Conservation (phyloP, 192 early-diverging fungal genomes). For the Rhizophagus clarus region DNA sequence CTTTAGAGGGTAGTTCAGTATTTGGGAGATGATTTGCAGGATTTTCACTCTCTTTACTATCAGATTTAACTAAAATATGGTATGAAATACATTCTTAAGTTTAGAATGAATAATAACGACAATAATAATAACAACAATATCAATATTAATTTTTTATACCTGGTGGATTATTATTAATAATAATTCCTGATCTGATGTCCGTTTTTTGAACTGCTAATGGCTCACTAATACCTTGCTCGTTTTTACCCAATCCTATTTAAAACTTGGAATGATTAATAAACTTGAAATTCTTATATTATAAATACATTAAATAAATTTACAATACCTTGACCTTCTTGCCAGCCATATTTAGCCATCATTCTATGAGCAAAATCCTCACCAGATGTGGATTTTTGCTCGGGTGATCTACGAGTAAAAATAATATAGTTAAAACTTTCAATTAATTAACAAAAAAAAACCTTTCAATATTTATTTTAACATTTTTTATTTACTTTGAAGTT, state of each 20-base stretch:
- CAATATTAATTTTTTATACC: background rate
- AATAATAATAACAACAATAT: too few species aligned
- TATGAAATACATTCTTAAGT: background rate
- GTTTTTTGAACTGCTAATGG: constrained; percentile 40
- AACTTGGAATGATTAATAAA: background rate
- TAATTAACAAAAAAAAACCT: background rate
- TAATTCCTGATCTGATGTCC: constrained; percentile 38
- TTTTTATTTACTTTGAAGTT: constrained; percentile 14
- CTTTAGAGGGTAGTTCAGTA: constrained; percentile 36
- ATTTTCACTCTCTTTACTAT: background rate
- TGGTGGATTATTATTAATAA: constrained; percentile 31
- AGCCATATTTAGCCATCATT: constrained; percentile 44
- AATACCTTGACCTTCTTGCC: constrained; percentile 48
- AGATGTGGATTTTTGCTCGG: background rate
- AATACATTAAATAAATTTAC: background rate
- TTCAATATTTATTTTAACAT: background rate
- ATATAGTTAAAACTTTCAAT: constrained; percentile 5
- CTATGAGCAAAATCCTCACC: constrained; percentile 36
- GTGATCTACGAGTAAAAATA: constrained; percentile 10
- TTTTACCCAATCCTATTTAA: constrained; percentile 36
- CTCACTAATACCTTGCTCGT: constrained; percentile 45
- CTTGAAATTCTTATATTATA: background rate
- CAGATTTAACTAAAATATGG: background rate
- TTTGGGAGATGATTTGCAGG: background rate
- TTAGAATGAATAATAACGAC: background rate